These are phyloP conservation scores for Xylaria telfairii DNA, from an alignment of 495 filamentous ascomycete genomes.

Conservation along the genomic window DNA sequence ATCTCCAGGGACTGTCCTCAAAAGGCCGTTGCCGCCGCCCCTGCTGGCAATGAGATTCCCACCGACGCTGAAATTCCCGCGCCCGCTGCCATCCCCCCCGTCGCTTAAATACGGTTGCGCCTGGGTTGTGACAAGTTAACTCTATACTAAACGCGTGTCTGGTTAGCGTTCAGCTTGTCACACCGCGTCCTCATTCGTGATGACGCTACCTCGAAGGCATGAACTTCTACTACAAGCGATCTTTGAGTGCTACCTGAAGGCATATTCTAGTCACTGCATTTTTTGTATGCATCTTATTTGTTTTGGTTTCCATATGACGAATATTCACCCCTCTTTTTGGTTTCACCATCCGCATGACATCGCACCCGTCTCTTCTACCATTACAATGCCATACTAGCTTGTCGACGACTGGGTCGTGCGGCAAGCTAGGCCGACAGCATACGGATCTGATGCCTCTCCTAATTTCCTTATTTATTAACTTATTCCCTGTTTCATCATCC, in stretches of 20 bases:
- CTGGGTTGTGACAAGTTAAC: not conserved
- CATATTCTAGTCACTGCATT: constrained; percentile 7
- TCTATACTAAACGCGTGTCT: not conserved
- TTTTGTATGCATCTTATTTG: constrained; percentile 7
- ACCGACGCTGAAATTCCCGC: constrained; percentile 41
- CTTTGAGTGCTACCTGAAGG: not conserved
- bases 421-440: constrained; percentile 12
- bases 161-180: constrained; percentile 5
- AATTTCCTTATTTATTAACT: constrained; percentile 13
- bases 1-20: constrained; percentile 94
- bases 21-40: constrained; percentile 47
- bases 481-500: constrained; percentile 22
- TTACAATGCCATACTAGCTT: not conserved
- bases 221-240: not conserved
- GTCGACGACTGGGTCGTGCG: constrained; percentile 1
- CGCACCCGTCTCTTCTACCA: constrained; percentile 16
- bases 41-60: constrained; percentile 54
- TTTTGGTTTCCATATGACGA: not conserved
- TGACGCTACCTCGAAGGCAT: not conserved
- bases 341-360: constrained; percentile 14
- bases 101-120: constrained; percentile 35
- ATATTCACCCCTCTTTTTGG: constrained; percentile 4
- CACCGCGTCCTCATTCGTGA: not conserved
- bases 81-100: constrained; percentile 42
- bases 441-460: constrained; percentile 8